Evolutionary conservation across 1,284 basidiomycete species (phyloP), one percentile per base, ranked within the genome.

Genomic region (Trichosporon coremiiforme): DNA sequence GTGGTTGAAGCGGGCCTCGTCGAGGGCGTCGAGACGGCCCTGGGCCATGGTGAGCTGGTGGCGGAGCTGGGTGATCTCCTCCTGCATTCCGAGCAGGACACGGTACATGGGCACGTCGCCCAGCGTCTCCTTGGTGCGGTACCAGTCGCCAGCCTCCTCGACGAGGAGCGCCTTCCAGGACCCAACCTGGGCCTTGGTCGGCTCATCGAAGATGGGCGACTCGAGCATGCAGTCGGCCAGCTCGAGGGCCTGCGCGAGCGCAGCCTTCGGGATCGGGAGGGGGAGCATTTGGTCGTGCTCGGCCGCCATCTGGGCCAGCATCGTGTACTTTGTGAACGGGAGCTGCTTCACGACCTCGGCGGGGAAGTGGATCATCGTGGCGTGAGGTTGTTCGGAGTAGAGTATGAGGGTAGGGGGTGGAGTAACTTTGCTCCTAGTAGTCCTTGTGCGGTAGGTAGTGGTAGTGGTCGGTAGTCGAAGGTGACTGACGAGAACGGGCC

Each of bases 1-100:
- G 62, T 71, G 68, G 70, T 73, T 73, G 62, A 71, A 64, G 38
- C 70, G 68, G 50, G 72, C 72, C 66, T 73, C 70, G 62, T 73
- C 72, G 68, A 65, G 60, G 0, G 66, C 47, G 62, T 71, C 68
- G 17, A 73, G 68, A n/a, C 72, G 70, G 36, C 25, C 33, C 17
- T 65, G 64, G 8, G 70, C 70, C 15, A 15, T 5, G 17, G 66
- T 66, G 57, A 73, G 68, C 36, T 47, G 60, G 64, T 68, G 64
- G 45, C 72, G 72, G 12, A 73, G 70, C 22, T 50, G 60, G 62
- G 66, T 65, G 57, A 73, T 66, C 70, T 73, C 72, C 66, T 73
- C 68, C 70, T 73, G 72, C 72, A 73, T 73, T 29, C 50, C 50
- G 17, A 73, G 60, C 35, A 73, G 70, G 38, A 73, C 70, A 50